Percentiles rank a stretch among this genome's conserved stretches.
Conservation (phyloP, 495 filamentous ascomycete species). For the Bathelium albidoporum region DNA sequence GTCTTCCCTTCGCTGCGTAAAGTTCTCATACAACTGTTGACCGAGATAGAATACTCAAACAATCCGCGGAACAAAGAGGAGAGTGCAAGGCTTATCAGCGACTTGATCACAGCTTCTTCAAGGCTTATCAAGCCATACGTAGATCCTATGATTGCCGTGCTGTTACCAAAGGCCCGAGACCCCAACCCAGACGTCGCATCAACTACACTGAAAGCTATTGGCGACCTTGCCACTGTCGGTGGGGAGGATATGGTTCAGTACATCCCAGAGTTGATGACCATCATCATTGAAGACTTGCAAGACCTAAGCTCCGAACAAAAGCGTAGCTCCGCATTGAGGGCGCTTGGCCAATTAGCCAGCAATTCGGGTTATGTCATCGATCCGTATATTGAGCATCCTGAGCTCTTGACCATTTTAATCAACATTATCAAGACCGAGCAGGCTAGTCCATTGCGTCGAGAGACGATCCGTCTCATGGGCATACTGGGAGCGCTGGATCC, state of each 20-base stretch:
- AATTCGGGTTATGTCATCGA: conserved; percentile 97
- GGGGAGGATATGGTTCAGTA: conserved; percentile 83
- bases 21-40: conserved; percentile 87
- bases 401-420: conserved; percentile 82
- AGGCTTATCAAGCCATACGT: conserved; percentile 90
- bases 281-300: conserved; percentile 84
- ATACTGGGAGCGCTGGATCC: conserved; percentile 94
- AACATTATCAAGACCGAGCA: conserved; percentile 87
- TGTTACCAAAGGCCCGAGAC: conserved; percentile 82
- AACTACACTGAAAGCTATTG: conserved; percentile 85
- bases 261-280: conserved; percentile 82
- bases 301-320: conserved; percentile 82
- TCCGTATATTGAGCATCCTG: conserved; percentile 87
- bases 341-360: conserved; percentile 82
- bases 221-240: conserved; percentile 85
- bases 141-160: conserved; percentile 80
- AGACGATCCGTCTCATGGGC: conserved; percentile 91
- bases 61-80: conserved; percentile 90
- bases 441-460: conserved; percentile 72
- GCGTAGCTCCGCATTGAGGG: conserved; percentile 80
- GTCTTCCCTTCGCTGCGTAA: conserved; percentile 92
- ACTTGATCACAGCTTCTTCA: conserved; percentile 83
- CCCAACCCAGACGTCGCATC: conserved; percentile 75
- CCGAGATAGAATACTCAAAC: conserved; percentile 91
- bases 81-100: conserved; percentile 81